phyloP scores from a whole-genome alignment of 208 protist genomes.

The Trypanosoma melophagium region DNA sequence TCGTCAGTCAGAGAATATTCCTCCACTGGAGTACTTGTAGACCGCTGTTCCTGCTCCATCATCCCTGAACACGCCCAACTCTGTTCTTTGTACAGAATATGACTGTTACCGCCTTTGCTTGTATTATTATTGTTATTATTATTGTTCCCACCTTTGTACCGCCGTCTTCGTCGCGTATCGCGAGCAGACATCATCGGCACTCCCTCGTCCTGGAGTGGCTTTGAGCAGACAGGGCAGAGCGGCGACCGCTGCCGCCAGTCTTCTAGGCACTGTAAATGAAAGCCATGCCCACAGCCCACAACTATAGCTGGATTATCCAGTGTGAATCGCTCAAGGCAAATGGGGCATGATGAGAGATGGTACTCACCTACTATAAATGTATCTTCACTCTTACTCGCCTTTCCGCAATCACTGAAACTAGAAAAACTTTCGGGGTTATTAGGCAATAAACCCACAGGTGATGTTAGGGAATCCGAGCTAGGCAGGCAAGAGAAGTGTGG shows the following conservation, averaged over 20 bases:
- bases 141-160: constrained; percentile 18
- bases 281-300: constrained; percentile 71
- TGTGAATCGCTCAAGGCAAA: constrained; percentile 80
- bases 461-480: constrained; percentile 22
- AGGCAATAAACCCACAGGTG: constrained; percentile 4
- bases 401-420: constrained; percentile 18
- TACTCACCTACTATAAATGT: constrained; percentile 76
- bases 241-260: constrained; percentile 72
- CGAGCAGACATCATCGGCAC: constrained; percentile 45
- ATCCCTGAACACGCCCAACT: too few species aligned
- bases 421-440: constrained; percentile 20
- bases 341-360: constrained; percentile 66
- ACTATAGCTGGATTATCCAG: constrained; percentile 80
- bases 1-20: constrained; percentile 6
- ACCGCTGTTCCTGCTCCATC: too few species aligned
- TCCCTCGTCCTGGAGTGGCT: constrained; percentile 38
- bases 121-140: neutral
- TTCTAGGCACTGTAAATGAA: constrained; percentile 83
- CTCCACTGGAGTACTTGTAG: neutral
- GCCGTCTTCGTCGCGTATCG: constrained; percentile 39
- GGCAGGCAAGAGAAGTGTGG: constrained; percentile 9
- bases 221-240: constrained; percentile 64
- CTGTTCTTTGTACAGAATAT: too few species aligned
- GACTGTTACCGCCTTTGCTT: neutral
- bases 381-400: constrained; percentile 30